phyloP scores from a whole-genome alignment of 116 monocot species.

The Phalaenopsis hybrid region DNA sequence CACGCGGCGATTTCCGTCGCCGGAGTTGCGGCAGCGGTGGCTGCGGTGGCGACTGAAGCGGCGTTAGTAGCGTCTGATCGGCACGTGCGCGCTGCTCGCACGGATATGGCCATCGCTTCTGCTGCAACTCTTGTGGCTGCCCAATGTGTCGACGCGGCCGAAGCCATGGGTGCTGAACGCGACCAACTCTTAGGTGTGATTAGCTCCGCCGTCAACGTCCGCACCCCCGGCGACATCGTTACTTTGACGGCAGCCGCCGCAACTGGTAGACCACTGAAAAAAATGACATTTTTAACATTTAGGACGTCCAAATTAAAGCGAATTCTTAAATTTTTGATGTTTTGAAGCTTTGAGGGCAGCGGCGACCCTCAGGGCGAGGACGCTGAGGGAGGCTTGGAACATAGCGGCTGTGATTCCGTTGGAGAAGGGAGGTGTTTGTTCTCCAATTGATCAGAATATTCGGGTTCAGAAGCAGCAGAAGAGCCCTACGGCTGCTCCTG shows the following conservation, averaged over 20 bases:
- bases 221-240: conserved; percentile 66
- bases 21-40: conserved; percentile 53
- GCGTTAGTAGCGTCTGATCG: conserved; percentile 27
- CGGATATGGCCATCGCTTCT: conserved; percentile 83
- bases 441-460: conserved; percentile 1
- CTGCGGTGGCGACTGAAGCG: conserved; percentile 30
- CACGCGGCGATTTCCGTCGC: conserved; percentile 58
- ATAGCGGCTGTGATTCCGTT: conserved; percentile 89
- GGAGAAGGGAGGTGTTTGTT: conserved; percentile 45
- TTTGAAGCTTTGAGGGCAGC: conserved; percentile 74
- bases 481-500: conserved; percentile 3
- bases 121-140: conserved; percentile 89
- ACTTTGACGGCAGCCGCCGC: conserved; percentile 83
- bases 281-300: neutral
- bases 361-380: conserved; percentile 82
- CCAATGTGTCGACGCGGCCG: conserved; percentile 90
- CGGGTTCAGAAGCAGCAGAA: conserved; percentile 18
- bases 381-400: conserved; percentile 95
- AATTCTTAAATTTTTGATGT: neutral
- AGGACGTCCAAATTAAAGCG: neutral
- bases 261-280: conserved; percentile 29
- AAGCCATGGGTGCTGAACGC: conserved; percentile 78
- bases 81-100: conserved; percentile 52
- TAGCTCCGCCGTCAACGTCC: conserved; percentile 77
- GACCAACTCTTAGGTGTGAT: conserved; percentile 75